Conservation (phyloP, 2,329 filamentous ascomycete genomes). For the Ceratocystis huliohia region DNA sequence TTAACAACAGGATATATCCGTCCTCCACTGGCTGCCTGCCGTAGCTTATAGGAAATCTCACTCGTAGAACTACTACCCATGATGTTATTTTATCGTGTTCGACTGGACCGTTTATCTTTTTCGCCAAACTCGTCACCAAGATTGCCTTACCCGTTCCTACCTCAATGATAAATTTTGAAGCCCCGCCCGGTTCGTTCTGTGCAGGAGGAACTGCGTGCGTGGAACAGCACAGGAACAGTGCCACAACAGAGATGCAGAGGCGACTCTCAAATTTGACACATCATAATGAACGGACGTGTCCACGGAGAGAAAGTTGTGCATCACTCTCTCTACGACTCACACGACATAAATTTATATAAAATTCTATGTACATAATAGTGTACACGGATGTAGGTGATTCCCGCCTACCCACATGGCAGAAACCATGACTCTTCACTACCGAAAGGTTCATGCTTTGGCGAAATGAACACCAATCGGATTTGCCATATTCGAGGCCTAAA, state of each 20-base stretch:
- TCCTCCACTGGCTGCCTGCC: background rate
- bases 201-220: constrained; percentile 4
- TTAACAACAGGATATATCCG: background rate
- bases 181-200: constrained; percentile 1
- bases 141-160: too few species aligned
- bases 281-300: background rate
- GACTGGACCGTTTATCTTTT: background rate
- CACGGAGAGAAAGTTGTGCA: background rate
- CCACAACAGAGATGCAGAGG: background rate
- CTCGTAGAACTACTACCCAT: background rate
- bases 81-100: background rate
- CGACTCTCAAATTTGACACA: background rate
- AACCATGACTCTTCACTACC: background rate
- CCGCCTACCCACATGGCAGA: background rate
- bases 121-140: background rate
- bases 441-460: constrained; percentile 2
- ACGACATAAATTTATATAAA: too few species aligned
- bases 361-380: too few species aligned
- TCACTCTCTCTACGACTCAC: background rate
- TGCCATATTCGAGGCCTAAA: background rate
- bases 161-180: background rate
- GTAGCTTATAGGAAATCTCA: background rate
- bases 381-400: background rate
- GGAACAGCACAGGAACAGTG: constrained; percentile 6
- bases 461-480: constrained; percentile 3